Percentiles rank a stretch among this genome's conserved stretches.
phyloP scores from a whole-genome alignment of 169 alveolate species.

The Plasmodium yoelii region DNA sequence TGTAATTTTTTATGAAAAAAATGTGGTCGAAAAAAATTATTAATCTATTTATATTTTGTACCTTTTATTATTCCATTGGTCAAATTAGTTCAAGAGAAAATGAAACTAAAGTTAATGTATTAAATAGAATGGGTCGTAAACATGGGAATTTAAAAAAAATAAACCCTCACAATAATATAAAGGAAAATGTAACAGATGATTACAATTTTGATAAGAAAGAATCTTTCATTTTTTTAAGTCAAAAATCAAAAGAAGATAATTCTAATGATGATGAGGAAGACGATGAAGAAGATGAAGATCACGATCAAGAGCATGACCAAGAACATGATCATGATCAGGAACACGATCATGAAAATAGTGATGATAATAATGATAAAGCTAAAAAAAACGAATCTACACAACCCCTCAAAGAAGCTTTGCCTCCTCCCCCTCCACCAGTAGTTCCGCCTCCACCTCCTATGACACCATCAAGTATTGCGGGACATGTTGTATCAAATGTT shows the following conservation, averaged over 20 bases:
- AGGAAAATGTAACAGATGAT: neutral
- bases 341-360: neutral
- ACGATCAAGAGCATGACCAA: neutral
- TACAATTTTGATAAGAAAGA: constrained; percentile 19
- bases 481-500: constrained; percentile 45
- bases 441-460: constrained; percentile 16
- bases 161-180: neutral
- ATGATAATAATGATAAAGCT: neutral
- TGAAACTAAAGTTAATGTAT: neutral
- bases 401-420: constrained; percentile 18
- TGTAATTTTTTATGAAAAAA: neutral
- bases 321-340: neutral
- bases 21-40: constrained; percentile 13
- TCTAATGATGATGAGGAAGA: constrained; percentile 29
- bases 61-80: constrained; percentile 5
- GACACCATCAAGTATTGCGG: constrained; percentile 45
- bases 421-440: constrained; percentile 60
- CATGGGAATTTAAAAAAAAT: constrained; percentile 6
- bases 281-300: constrained; percentile 23
- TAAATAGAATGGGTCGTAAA: neutral
- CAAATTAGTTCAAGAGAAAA: constrained; percentile 16
- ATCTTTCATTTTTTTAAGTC: constrained; percentile 38
- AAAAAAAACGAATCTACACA: neutral
- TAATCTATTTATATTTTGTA: constrained; percentile 7
- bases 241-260: constrained; percentile 12